Evolutionary conservation across 1,284 basidiomycete genomes (phyloP).

Genomic region (Puccinia triticina): DNA sequence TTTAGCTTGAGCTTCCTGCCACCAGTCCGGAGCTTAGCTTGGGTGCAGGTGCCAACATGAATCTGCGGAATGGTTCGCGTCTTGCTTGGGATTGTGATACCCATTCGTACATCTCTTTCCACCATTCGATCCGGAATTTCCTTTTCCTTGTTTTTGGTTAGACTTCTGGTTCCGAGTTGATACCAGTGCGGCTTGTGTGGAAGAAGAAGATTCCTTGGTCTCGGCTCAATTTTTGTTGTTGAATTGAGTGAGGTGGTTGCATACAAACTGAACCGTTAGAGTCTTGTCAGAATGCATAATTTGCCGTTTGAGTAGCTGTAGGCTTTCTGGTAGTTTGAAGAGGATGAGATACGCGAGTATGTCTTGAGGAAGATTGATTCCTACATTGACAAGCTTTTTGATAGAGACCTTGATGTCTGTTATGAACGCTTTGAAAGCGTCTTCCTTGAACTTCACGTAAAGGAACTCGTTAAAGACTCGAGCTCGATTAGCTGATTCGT

Average conservation of each 20-base stretch:
- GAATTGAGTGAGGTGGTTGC: no score
- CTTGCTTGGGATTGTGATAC: no score
- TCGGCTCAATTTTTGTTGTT: not conserved
- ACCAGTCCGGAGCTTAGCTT: no score
- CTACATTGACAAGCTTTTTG: conserved; percentile 16
- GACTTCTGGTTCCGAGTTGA: not conserved
- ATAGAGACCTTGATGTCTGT: conserved; percentile 13
- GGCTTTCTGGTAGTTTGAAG: no score
- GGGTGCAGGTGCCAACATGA: no score
- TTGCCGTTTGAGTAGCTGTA: no score
- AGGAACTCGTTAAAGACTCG: conserved; percentile 19
- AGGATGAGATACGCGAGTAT: no score
- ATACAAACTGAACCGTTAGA: no score
- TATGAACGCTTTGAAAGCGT: not conserved
- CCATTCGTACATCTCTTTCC: conserved; percentile 11
- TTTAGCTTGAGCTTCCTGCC: conserved; percentile 19
- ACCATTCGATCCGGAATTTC: not conserved
- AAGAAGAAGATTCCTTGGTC: not conserved
- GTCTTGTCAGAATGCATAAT: no score
- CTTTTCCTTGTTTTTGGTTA: not conserved
- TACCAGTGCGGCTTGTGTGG: conserved; percentile 12
- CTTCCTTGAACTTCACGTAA: conserved; percentile 1
- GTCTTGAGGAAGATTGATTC: no score
- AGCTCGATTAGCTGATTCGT: conserved; percentile 2
- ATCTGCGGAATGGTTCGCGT: no score